These are phyloP conservation scores for Termitomyces sp. DNA, from an alignment of 768 basidiomycete genomes.

Conservation along the genomic window DNA sequence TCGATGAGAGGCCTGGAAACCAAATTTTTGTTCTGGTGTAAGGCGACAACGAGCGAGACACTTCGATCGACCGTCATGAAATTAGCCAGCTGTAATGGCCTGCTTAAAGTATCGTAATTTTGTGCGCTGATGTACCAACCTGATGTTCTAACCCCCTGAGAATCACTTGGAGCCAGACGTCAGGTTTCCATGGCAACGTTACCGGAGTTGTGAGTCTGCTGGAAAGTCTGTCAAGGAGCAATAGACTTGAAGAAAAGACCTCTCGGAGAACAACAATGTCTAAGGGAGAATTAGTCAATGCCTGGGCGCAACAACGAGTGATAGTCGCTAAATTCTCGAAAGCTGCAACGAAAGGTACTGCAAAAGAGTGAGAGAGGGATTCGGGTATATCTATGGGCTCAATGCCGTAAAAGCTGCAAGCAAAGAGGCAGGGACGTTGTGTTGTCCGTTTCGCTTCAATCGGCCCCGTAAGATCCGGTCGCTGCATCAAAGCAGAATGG, in stretches of 20 bases:
- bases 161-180: constrained; percentile 53
- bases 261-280: constrained; percentile 34
- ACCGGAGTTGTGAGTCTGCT: constrained; percentile 33
- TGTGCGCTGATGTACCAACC: constrained; percentile 28
- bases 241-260: constrained; percentile 45
- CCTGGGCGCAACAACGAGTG: constrained; percentile 37
- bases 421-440: constrained; percentile 45
- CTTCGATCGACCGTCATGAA: constrained; percentile 67
- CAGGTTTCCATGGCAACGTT: constrained; percentile 54
- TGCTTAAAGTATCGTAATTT: neutral
- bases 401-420: constrained; percentile 58
- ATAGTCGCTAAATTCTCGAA: constrained; percentile 51
- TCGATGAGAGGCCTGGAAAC: constrained; percentile 51
- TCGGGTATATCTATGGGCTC: constrained; percentile 17
- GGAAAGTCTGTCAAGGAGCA: constrained; percentile 45
- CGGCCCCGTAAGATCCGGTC: constrained; percentile 38
- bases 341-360: constrained; percentile 48
- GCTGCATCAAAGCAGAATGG: constrained; percentile 41
- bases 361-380: constrained; percentile 20
- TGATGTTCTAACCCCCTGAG: constrained; percentile 51
- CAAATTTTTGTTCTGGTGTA: constrained; percentile 46
- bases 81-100: constrained; percentile 39
- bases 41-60: constrained; percentile 46
- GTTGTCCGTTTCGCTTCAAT: constrained; percentile 23
- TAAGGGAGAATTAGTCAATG: constrained; percentile 24